Evolutionary conservation across 805 yeast genomes (phyloP), one percentile per base, ranked within the genome.

Genomic region (Wickerhamiella dianesei): DNA sequence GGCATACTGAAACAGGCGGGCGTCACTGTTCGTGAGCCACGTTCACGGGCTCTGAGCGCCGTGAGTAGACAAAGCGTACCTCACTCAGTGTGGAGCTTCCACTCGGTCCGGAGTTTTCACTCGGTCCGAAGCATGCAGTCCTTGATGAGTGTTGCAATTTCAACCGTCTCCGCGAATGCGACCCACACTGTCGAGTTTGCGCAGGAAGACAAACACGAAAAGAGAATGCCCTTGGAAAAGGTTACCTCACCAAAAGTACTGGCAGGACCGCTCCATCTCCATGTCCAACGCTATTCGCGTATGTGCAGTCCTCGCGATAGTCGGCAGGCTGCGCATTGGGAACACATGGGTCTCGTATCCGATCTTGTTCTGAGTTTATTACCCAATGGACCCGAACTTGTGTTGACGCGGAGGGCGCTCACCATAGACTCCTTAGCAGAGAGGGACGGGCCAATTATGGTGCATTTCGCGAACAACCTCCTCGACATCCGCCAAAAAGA

Each of bases 311-410:
- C 13, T 2, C 8, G 3, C 1, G 22, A 21, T 16, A 13, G 2
- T 14, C 39, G 37, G 21, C 25, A 40, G 21, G 19, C 29, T 18
- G 12, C 19, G n/a, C 21, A 2, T 12, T 53, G 56, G 56, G 35
- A 20, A 12, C 54, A 50, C 40, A 32, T 48, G 1, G 54, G 50
- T 6, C 44, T 53, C 8, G 39, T 16, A 3, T 53, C 56, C 3
- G 50, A 43, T 14, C 35, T 53, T 5, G 36, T 36, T 18, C 36
- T 53, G 21, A 47, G 48, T 21, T 29, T 53, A 1, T 32, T 53
- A 3, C 48, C 53, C 2, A 17, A 18, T 3, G 44, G 44, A 20
- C 50, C 54, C 8, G 19, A 39, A 2, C 35, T 51, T 2, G n/a
- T 21, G 6, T 40, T 53, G 6, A 37, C 43, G 13, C 49, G 46